Base-by-base conservation (phyloP, 768 basidiomycete species). In the Mycena vitilis region DNA sequence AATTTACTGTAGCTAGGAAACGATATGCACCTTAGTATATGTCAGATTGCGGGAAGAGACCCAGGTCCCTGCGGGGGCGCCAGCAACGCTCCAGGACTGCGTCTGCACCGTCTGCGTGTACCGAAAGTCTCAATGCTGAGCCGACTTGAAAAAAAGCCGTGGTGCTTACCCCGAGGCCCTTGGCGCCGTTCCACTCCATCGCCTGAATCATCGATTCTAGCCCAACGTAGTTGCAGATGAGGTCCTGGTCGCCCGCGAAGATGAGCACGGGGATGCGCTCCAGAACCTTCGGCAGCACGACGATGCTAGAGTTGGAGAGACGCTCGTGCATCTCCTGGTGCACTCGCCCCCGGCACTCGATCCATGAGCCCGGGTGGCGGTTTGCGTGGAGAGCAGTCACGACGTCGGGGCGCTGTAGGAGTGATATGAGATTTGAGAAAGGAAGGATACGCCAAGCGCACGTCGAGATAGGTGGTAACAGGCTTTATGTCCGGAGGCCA, bases 201-300 rank as follows among this genome's bases (percentile, higher is more conserved):
- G 85, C 81, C 69, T 92, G 89, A 54, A 98, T 93, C 86, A 93
- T 89, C 65, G 85, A 86, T 79, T 98, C 96, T 67, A 95, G 83
- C 5, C 98, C 98, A 59, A 96, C 84, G 77, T 98, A 92, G 78
- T 99, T 99, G 82, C 98, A 99, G 69, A 99, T 98, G 49, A 96
- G 81, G 77, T 99, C 98, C 78, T 98, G 94, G 77, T 98, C 96
- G 8, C 98, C 98, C 0, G 90, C 95, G 73, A 98, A 99, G 53
- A 99, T 84, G 71, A 99, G 76, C n/a, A 98, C 86, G 1, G 92
- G 91, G 22, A 99, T 91, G 69, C 86, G 86, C 70, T 91, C 89
- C 37, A 98, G 84, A 4, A 99, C 83, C 8, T 83, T 81, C 0
- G 98, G 97, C 1, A 99, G 77, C 51, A 98, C 81, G 0, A 85